phyloP scores from a whole-genome alignment of 2,329 filamentous ascomycete genomes.

The Didymella keratinophila region DNA sequence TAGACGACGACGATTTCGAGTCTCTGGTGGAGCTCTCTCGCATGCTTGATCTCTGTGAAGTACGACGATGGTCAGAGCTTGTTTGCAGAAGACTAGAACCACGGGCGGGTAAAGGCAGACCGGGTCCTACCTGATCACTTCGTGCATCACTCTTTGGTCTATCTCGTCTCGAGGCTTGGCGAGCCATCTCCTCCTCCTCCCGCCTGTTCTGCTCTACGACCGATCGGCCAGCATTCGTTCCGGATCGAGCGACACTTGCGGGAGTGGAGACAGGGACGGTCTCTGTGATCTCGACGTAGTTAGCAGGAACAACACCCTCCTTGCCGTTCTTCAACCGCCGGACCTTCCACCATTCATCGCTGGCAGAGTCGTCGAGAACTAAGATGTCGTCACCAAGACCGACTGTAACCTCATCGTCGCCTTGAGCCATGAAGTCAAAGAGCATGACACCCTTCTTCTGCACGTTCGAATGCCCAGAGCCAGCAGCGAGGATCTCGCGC shows the following conservation, averaged over 20 bases:
- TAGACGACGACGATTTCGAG: conserved; percentile 54
- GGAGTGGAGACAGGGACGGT: conserved; percentile 62
- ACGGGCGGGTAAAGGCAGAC: conserved; percentile 77
- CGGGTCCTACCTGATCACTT: conserved; percentile 77
- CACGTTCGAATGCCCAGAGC: conserved; percentile 65
- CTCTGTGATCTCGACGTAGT: conserved; percentile 90
- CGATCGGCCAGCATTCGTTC: conserved; percentile 68
- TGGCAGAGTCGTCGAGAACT: conserved; percentile 86
- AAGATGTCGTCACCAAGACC: conserved; percentile 88
- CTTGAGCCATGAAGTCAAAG: conserved; percentile 97
- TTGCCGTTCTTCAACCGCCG: conserved; percentile 88
- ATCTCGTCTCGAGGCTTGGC: conserved; percentile 75
- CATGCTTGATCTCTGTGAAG: conserved; percentile 74
- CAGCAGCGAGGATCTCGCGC: conserved; percentile 84
- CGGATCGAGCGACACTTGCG: conserved; percentile 59
- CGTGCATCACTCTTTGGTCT: conserved; percentile 61
- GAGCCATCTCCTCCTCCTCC: conserved; percentile 85
- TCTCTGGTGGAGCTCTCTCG: conserved; percentile 71
- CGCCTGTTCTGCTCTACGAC: conserved; percentile 77
- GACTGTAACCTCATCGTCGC: conserved; percentile 95
- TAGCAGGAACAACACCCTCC: conserved; percentile 95
- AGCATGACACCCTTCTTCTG: conserved; percentile 86
- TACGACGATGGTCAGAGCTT: conserved; percentile 71
- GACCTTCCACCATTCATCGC: conserved; percentile 99
- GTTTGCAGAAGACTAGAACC: conserved; percentile 77